These are phyloP conservation scores for Neckera pumila DNA, from an alignment of 225 moss, liverwort and hornwort species.

Conservation along the genomic window DNA sequence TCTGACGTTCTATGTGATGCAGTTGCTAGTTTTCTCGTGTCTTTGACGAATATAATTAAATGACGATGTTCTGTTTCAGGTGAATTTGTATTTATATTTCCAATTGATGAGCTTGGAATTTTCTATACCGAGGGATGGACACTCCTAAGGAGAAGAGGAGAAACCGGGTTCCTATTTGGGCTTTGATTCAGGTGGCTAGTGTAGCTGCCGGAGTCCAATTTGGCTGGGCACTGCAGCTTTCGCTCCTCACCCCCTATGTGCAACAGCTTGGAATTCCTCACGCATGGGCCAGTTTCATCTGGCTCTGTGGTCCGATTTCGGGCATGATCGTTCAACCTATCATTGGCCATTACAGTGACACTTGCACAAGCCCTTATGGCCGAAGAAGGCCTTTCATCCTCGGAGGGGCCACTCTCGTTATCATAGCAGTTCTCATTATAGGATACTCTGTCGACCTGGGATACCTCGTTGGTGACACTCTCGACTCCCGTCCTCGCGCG, in stretches of 20 bases:
- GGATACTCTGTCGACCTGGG: constrained; percentile 72
- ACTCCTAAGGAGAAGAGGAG: constrained; percentile 1
- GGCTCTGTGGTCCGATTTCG: constrained; percentile 86
- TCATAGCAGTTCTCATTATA: constrained; percentile 48
- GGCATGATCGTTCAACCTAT: constrained; percentile 94
- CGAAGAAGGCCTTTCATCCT: constrained; percentile 70
- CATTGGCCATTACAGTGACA: constrained; percentile 75
- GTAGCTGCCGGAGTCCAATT: constrained; percentile 51
- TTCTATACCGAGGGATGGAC: not conserved
- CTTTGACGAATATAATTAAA: not conserved
- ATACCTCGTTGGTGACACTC: constrained; percentile 37
- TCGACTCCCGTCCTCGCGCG: constrained; percentile 31
- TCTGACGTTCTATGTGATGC: not conserved
- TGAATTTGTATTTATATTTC: not conserved
- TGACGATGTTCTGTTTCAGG: not conserved
- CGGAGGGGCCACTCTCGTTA: constrained; percentile 51
- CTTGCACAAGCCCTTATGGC: constrained; percentile 52
- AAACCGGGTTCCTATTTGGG: constrained; percentile 31
- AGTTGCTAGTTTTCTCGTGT: not conserved
- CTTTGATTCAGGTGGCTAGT: constrained; percentile 40
- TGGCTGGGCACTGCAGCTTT: constrained; percentile 53
- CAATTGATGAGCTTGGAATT: not conserved
- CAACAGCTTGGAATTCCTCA: constrained; percentile 96
- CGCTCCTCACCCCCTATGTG: constrained; percentile 59
- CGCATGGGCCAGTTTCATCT: constrained; percentile 77